A percentile compares a stretch with the other conserved stretches of the same genome.
phyloP scores from a whole-genome alignment of 129 eudicot species.

The Daucus carota region DNA sequence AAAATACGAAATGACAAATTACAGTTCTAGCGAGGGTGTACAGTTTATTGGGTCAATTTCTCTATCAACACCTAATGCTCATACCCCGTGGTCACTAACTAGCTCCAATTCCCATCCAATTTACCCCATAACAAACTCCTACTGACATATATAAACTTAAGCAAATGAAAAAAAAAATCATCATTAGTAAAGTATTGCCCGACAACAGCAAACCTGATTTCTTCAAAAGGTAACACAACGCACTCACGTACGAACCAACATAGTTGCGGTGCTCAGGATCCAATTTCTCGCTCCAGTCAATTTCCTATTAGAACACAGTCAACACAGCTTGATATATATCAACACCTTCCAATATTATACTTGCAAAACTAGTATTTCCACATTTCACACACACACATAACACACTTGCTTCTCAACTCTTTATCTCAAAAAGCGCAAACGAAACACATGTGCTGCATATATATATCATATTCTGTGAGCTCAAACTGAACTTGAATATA shows the following conservation, averaged over 20 bases:
- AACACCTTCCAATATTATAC: no score
- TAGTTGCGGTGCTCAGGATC: constrained; percentile 35
- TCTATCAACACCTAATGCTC: background rate
- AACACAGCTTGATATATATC: background rate
- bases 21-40: background rate
- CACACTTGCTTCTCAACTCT: no score
- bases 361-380: no score
- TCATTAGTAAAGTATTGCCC: background rate
- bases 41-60: background rate
- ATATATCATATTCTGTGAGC: no score
- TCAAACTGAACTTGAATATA: background rate
- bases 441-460: no score
- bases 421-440: no score
- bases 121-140: background rate
- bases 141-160: background rate
- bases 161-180: background rate
- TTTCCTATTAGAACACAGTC: constrained; percentile 20
- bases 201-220: constrained; percentile 49
- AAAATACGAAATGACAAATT: background rate
- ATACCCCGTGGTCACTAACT: background rate
- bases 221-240: constrained; percentile 72
- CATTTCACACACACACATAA: no score
- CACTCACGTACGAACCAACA: constrained; percentile 54
- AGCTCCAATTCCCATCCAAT: background rate
- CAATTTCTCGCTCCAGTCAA: constrained; percentile 26